These are phyloP conservation scores for Candida takata DNA, from an alignment of 805 yeast species.

Conservation along the genomic window DNA sequence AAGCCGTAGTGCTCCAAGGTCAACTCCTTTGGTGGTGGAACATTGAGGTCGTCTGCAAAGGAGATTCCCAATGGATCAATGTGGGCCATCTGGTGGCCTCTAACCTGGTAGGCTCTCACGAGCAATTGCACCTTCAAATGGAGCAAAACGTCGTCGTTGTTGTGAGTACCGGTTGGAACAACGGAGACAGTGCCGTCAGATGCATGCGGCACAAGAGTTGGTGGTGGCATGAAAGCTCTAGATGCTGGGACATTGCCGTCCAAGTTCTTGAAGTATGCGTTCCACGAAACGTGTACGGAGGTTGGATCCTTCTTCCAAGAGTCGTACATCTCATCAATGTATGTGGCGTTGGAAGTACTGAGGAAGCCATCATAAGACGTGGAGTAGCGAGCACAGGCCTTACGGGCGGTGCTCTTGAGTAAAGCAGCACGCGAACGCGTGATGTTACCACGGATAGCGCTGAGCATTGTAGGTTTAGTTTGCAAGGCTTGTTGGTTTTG, in stretches of 20 bases:
- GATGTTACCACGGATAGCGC: conserved; percentile 20
- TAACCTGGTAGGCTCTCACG: conserved; percentile 97
- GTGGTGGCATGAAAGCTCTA: conserved; percentile 84
- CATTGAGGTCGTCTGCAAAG: conserved; percentile 57
- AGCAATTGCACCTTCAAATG: conserved; percentile 94
- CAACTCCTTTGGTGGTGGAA: conserved; percentile 71
- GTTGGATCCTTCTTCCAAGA: conserved; percentile 90
- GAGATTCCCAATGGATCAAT: conserved; percentile 93
- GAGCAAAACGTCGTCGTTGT: conserved; percentile 52
- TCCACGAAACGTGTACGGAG: conserved; percentile 95
- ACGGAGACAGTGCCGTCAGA: conserved; percentile 67
- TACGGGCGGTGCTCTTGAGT: conserved; percentile 1
- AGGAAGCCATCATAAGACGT: conserved; percentile 58
- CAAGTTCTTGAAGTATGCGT: conserved; percentile 90
- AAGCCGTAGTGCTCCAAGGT: conserved; percentile 90
- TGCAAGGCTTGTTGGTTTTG: neutral
- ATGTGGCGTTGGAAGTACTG: conserved; percentile 78
- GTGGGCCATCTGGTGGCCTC: conserved; percentile 94
- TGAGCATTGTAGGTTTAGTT: conserved; percentile 14
- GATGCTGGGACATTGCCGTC: conserved; percentile 65
- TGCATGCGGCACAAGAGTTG: conserved; percentile 77
- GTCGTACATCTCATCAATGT: conserved; percentile 95
- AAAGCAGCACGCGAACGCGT: conserved; percentile 19
- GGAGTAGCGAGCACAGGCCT: conserved; percentile 12
- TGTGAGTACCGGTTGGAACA: conserved; percentile 40